phyloP scores from a whole-genome alignment of 352 stramenopile genomes.

The Phytophthora lateralis region DNA sequence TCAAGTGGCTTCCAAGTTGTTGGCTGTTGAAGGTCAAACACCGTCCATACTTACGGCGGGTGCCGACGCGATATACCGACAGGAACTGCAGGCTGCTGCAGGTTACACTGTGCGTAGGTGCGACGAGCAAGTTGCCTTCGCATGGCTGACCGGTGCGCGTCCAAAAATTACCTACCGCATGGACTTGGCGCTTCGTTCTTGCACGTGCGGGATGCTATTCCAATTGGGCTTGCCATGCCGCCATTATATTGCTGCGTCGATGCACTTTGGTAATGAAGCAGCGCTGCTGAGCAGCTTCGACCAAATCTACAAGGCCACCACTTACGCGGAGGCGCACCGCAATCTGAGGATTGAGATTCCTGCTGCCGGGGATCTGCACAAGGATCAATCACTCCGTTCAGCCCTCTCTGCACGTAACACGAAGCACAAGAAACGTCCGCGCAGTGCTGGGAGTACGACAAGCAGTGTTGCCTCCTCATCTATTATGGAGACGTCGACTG shows the following conservation, averaged over 20 bases:
- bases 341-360: slow-evolving; percentile 82
- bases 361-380: slow-evolving; percentile 66
- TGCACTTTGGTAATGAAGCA: slow-evolving; percentile 64
- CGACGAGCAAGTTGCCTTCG: slow-evolving; percentile 75
- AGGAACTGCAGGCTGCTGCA: slow-evolving; percentile 64
- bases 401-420: slow-evolving; percentile 47
- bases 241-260: slow-evolving; percentile 72
- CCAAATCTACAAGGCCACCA: slow-evolving; percentile 69
- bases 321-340: slow-evolving; percentile 63
- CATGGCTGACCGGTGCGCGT: slow-evolving; percentile 65
- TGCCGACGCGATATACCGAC: slow-evolving; percentile 65
- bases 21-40: slow-evolving; percentile 24
- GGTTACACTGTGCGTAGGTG: slow-evolving; percentile 63
- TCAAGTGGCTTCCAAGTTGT: slow-evolving; percentile 61
- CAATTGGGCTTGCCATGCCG: slow-evolving; percentile 80
- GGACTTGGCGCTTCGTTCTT: slow-evolving; percentile 61
- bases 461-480: slow-evolving; percentile 8
- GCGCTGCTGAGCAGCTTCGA: slow-evolving; percentile 69
- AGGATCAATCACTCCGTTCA: slow-evolving; percentile 68
- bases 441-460: slow-evolving; percentile 25
- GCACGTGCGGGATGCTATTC: slow-evolving; percentile 73
- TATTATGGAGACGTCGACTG: slow-evolving; percentile 5
- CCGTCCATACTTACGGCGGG: slow-evolving; percentile 56
- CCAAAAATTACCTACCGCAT: slow-evolving; percentile 77
- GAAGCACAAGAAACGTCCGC: slow-evolving; percentile 71